Conservation (phyloP, 2,329 filamentous ascomycete genomes). For the Diaporthe ilicicola region DNA sequence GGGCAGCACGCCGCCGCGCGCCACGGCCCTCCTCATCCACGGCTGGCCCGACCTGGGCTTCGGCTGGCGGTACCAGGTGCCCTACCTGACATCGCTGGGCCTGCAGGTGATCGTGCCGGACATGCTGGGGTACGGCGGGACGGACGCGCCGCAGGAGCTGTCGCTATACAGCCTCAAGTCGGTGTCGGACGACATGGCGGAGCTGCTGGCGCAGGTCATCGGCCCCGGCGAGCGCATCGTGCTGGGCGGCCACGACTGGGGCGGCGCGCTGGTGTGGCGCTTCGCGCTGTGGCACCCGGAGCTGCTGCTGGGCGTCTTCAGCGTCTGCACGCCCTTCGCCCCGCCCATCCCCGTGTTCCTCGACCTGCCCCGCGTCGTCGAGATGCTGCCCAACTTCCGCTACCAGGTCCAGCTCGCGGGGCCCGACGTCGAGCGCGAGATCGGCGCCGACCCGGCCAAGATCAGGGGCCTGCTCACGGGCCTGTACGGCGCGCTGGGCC, state of each 20-base stretch:
- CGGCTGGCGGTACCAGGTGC: conserved; percentile 92
- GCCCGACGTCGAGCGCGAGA: conserved; percentile 67
- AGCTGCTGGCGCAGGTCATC: conserved; percentile 66
- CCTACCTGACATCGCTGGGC: conserved; percentile 74
- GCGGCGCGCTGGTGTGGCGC: conserved; percentile 79
- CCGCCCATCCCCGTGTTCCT: conserved; percentile 61
- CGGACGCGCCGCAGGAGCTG: conserved; percentile 70
- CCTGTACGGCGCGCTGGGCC: conserved; percentile 73
- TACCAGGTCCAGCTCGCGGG: conserved; percentile 87
- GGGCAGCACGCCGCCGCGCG: conserved; percentile 40
- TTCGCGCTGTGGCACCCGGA: conserved; percentile 77
- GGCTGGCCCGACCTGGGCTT: conserved; percentile 86
- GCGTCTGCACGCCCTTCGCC: conserved; percentile 79
- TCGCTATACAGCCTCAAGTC: conserved; percentile 75
- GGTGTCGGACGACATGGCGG: conserved; percentile 77
- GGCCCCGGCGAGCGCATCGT: conserved; percentile 66
- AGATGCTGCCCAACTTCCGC: conserved; percentile 70
- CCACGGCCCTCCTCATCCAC: conserved; percentile 60
- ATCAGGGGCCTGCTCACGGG: conserved; percentile 76
- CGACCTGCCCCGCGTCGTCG: conserved; percentile 65
- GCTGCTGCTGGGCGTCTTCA: conserved; percentile 78
- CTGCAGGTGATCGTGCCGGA: conserved; percentile 86
- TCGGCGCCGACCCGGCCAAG: conserved; percentile 63
- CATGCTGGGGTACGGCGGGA: conserved; percentile 86
- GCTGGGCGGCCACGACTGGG: conserved; percentile 93